A percentile compares a stretch with the other conserved stretches of the same genome.
These are phyloP conservation scores for Colletotrichum cordylinicola DNA, from an alignment of 2,329 filamentous ascomycete genomes.

Conservation along the genomic window DNA sequence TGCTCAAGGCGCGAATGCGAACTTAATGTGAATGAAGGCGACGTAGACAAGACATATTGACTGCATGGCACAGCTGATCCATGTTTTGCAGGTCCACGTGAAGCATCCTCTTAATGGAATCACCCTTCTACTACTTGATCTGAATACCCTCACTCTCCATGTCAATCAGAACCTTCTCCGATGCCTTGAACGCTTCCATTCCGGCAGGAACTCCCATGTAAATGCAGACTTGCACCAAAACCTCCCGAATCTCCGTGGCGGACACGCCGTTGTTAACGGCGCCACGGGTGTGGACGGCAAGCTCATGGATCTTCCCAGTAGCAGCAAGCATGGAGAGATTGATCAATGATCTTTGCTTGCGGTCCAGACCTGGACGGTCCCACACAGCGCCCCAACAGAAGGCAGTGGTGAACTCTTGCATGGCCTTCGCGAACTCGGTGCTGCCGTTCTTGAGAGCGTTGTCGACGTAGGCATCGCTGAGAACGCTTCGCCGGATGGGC, in stretches of 20 bases:
- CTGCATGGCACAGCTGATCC: not conserved
- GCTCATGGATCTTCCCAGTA: slow-evolving; percentile 59
- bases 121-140: not conserved
- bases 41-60: not conserved
- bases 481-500: slow-evolving; percentile 61
- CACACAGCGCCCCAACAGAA: slow-evolving; percentile 65
- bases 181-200: not conserved
- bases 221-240: slow-evolving; percentile 46
- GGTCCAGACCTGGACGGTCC: slow-evolving; percentile 64
- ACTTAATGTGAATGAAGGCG: not conserved
- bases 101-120: not conserved
- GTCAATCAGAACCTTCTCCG: not conserved
- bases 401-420: slow-evolving; percentile 67
- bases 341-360: slow-evolving; percentile 64
- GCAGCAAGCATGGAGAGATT: slow-evolving; percentile 70
- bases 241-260: slow-evolving; percentile 60
- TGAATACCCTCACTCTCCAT: not conserved
- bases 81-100: not conserved
- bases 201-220: slow-evolving; percentile 45
- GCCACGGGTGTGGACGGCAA: slow-evolving; percentile 64
- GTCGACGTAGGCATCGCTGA: slow-evolving; percentile 64
- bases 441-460: slow-evolving; percentile 56
- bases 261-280: slow-evolving; percentile 65
- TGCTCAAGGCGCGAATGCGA: not conserved
- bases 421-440: slow-evolving; percentile 60